phyloP scores from a whole-genome alignment of 495 filamentous ascomycete species.

The Penicillium arizonense region DNA sequence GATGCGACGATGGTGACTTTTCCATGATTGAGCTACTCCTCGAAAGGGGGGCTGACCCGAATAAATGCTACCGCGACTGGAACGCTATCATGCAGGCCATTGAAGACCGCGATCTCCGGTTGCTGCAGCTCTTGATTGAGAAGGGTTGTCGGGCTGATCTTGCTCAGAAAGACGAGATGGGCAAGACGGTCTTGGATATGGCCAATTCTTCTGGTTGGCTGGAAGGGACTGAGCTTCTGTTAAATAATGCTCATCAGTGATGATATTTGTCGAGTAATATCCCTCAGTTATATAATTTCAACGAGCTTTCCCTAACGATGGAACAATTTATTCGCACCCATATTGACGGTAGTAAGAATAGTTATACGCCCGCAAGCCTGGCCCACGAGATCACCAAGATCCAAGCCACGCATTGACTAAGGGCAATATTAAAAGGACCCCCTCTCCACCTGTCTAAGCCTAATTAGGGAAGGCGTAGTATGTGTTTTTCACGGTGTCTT shows the following conservation, averaged over 20 bases:
- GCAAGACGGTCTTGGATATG: constrained; percentile 19
- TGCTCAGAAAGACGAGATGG: constrained; percentile 15
- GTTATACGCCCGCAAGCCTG: too few species aligned
- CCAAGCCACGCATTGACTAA: too few species aligned
- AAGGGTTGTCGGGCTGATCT: constrained; percentile 42
- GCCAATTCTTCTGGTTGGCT: constrained; percentile 17
- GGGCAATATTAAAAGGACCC: too few species aligned
- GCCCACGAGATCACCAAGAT: too few species aligned
- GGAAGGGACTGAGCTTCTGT: constrained; percentile 13
- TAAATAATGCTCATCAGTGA: constrained; percentile 8
- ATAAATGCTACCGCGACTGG: constrained; percentile 53
- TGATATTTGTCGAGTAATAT: not conserved
- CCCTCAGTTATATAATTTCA: too few species aligned
- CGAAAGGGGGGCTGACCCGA: constrained; percentile 51
- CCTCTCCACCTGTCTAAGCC: too few species aligned
- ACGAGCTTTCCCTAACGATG: too few species aligned
- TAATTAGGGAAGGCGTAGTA: too few species aligned
- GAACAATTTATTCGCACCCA: too few species aligned
- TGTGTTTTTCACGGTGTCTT: too few species aligned
- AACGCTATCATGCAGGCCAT: constrained; percentile 47
- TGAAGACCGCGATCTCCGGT: constrained; percentile 31
- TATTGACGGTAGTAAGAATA: too few species aligned
- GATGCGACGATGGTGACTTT: constrained; percentile 41
- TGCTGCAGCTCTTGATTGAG: constrained; percentile 44
- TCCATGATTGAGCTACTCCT: constrained; percentile 49